Conservation (phyloP, 805 yeast species). For the Ogataea degrootiae region DNA sequence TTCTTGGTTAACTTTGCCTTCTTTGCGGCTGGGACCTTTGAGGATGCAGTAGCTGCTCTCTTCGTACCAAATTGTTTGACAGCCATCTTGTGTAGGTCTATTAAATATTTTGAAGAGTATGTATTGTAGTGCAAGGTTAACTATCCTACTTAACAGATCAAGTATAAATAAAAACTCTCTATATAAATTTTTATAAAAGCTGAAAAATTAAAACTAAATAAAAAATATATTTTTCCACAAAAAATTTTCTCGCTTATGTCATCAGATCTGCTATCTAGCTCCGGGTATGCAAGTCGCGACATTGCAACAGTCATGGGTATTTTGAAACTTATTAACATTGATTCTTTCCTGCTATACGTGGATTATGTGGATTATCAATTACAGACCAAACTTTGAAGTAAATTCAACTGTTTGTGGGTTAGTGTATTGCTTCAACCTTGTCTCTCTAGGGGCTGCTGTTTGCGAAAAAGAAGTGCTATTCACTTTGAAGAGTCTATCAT, state of each 20-base stretch:
- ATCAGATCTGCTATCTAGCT: no score
- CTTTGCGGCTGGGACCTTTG: slow-evolving; percentile 8
- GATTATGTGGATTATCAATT: not conserved
- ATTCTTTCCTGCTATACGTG: not conserved
- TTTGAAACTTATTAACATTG: not conserved
- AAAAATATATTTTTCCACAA: no score
- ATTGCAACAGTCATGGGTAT: no score
- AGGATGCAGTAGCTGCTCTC: slow-evolving; percentile 10
- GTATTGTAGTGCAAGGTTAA: not conserved
- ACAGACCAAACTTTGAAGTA: slow-evolving; percentile 10
- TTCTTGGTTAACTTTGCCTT: slow-evolving; percentile 26
- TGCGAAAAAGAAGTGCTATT: slow-evolving; percentile 12
- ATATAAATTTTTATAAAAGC: not conserved
- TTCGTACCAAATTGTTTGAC: slow-evolving; percentile 16
- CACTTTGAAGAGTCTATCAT: slow-evolving; percentile 11
- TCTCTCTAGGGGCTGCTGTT: slow-evolving; percentile 18
- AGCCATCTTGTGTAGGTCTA: slow-evolving; percentile 9
- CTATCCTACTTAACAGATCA: no score
- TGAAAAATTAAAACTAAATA: not conserved
- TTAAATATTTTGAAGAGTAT: not conserved
- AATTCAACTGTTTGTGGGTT: slow-evolving; percentile 28
- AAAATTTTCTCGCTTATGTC: no score
- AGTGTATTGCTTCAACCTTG: slow-evolving; percentile 7
- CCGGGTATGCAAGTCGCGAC: no score
- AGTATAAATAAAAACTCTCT: no score